Conservation (phyloP, 805 yeast genomes). For the Maudiozyma saulgeensis region DNA sequence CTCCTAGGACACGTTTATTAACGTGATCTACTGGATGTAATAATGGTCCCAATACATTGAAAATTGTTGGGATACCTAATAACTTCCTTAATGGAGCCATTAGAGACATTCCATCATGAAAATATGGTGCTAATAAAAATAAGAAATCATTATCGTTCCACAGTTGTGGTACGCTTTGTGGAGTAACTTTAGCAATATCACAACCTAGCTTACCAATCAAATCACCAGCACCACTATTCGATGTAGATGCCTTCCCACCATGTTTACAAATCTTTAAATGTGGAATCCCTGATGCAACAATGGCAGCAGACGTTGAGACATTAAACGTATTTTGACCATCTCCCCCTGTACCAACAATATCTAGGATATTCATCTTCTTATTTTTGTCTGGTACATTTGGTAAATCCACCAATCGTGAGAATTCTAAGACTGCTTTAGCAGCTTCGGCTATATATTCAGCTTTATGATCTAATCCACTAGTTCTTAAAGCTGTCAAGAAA, state of each 20-base stretch:
- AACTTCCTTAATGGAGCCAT: slow-evolving; percentile 71
- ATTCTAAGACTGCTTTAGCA: slow-evolving; percentile 60
- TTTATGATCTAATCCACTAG: slow-evolving; percentile 67
- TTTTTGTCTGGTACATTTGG: slow-evolving; percentile 17
- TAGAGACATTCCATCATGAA: slow-evolving; percentile 82
- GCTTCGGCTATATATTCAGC: slow-evolving; percentile 82
- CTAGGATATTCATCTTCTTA: slow-evolving; percentile 28
- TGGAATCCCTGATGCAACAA: slow-evolving; percentile 81
- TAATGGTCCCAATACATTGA: slow-evolving; percentile 89
- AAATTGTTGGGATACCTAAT: slow-evolving; percentile 85
- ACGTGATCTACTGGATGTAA: slow-evolving; percentile 79
- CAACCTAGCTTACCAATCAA: slow-evolving; percentile 72
- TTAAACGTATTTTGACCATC: slow-evolving; percentile 97
- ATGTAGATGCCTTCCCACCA: slow-evolving; percentile 95
- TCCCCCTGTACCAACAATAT: slow-evolving; percentile 98
- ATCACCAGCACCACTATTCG: slow-evolving; percentile 91
- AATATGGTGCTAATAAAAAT: slow-evolving; percentile 87
- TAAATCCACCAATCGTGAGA: slow-evolving; percentile 46
- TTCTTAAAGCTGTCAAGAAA: slow-evolving; percentile 68
- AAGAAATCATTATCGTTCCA: slow-evolving; percentile 39
- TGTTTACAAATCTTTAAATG: slow-evolving; percentile 76
- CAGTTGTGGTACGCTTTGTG: slow-evolving; percentile 48
- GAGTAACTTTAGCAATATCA: slow-evolving; percentile 61
- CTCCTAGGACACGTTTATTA: slow-evolving; percentile 80
- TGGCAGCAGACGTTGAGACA: slow-evolving; percentile 90